Base-by-base conservation (phyloP, 1,139 yeast species). In the Kodamaea fungicola region DNA sequence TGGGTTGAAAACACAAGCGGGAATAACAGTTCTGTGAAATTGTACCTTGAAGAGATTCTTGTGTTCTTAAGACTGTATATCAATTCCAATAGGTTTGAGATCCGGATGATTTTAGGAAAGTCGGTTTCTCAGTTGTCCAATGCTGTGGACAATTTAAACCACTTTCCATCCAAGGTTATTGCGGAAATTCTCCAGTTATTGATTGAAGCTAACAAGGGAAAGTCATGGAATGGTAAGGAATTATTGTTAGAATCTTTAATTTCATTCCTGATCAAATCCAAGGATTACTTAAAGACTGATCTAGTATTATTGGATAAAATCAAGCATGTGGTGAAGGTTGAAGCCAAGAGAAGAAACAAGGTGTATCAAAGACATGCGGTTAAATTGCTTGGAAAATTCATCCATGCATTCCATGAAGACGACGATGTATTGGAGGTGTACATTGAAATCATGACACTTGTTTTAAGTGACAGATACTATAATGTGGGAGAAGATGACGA, bases 191-290 rank as follows among this genome's bases (percentile, higher is more conserved):
- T 86, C 39, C 62, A 64, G 0, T 66, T 81, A 5, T 65, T 89
- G 37, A 54, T 86, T 16, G 75, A 73, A 31, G 79, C 95, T 0
- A 71, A 83, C 42, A 68, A 73, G 39, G 97, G 97, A 0, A 77
- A 92, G 43, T 76, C 94, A 7, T 92, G 96, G 95, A 74, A 74
- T 12, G 97, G 97, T 7, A 92, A 92, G 53, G 96, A 88, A 46
- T 60, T 70, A 30, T 74, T 92, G 2, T 64, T 88, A 23, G 79
- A 77, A 30, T 88, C 96, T 0, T 61, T 90, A 35, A 83, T 87
- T 1, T 64, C 78, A 1, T 67, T 85, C 28, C 57, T 82, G 0
- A 54, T 67, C 9, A 76, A 76, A 44, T 69, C 77, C 8, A 61
- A 67, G 34, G 48, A 45, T 0, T 63, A 53, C 41, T 44, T 69